phyloP scores from a whole-genome alignment of 441 rosid species.

The Brassica hybrid region DNA sequence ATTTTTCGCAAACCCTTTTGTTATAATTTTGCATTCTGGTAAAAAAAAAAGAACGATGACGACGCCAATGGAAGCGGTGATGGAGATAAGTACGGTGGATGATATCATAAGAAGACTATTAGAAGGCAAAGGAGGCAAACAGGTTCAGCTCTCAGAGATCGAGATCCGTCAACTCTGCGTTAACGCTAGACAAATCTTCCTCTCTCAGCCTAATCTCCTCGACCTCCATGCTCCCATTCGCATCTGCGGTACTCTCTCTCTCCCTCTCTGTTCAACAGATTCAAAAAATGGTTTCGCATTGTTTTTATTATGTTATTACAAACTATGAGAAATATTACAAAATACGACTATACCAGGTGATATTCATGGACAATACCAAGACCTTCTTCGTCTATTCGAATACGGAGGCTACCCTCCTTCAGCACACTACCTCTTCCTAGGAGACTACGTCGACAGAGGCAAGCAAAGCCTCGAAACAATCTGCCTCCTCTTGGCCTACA shows the following conservation, averaged over 20 bases:
- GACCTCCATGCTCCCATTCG: constrained; percentile 85
- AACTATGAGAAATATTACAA: neutral
- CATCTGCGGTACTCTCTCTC: constrained; percentile 65
- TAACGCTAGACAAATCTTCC: constrained; percentile 95
- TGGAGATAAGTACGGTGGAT: constrained; percentile 84
- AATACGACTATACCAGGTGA: constrained; percentile 79
- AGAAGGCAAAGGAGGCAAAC: constrained; percentile 93
- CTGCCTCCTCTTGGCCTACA: constrained; percentile 94
- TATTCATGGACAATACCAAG: constrained; percentile 96
- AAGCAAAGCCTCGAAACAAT: constrained; percentile 96
- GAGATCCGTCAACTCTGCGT: constrained; percentile 98
- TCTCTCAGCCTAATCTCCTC: constrained; percentile 85
- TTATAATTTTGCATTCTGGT: constrained; percentile 20
- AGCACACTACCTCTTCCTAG: constrained; percentile 88
- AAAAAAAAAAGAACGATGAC: constrained; percentile 28
- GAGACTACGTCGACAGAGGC: constrained; percentile 97
- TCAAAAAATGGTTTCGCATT: constrained; percentile 15
- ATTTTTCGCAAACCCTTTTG: constrained; percentile 31
- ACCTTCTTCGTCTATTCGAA: constrained; percentile 71
- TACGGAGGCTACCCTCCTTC: constrained; percentile 94
- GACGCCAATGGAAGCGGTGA: constrained; percentile 85
- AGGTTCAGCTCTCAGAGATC: constrained; percentile 91
- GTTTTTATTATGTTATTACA: neutral
- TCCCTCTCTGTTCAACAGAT: neutral
- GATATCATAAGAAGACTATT: constrained; percentile 94